Evolutionary conservation across 2,329 filamentous ascomycete species (phyloP).

Genomic region (Ascocoryne sarcoides): DNA sequence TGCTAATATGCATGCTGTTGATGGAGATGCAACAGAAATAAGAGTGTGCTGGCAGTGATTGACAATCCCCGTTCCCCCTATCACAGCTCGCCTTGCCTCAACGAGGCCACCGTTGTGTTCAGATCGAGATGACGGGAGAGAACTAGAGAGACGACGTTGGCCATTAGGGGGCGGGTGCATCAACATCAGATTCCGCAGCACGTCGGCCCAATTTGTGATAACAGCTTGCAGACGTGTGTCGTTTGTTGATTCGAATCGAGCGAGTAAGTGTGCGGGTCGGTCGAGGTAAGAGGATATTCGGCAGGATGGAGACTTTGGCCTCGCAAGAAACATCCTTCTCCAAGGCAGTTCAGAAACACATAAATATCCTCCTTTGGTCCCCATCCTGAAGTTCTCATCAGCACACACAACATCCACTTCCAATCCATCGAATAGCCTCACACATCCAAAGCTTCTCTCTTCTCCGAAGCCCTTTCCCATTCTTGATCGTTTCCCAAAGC

Average conservation of each 20-base stretch:
- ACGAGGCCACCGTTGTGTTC: conserved; percentile 9
- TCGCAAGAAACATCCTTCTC: not conserved
- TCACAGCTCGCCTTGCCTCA: conserved; percentile 9
- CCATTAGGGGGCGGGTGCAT: conserved; percentile 3
- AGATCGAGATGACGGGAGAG: conserved; percentile 5
- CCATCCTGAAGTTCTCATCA: conserved; percentile 11
- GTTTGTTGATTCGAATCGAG: conserved; percentile 17
- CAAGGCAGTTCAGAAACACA: conserved; percentile 4
- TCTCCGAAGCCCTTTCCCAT: too few species aligned
- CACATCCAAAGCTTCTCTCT: conserved; percentile 10
- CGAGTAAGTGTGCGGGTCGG: conserved; percentile 4
- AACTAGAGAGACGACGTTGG: too few species aligned
- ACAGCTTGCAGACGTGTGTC: conserved; percentile 14
- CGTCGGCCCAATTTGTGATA: conserved; percentile 7
- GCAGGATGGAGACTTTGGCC: conserved; percentile 2
- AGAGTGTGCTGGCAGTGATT: conserved; percentile 14
- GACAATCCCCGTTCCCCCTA: conserved; percentile 8
- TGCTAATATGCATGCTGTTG: conserved; percentile 14
- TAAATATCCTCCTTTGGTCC: conserved; percentile 20
- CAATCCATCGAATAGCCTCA: conserved; percentile 7
- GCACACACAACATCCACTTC: conserved; percentile 15
- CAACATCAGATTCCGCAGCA: conserved; percentile 1
- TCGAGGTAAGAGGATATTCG: not conserved
- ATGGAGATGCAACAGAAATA: conserved; percentile 10
- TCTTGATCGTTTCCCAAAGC: too few species aligned